A percentile compares a stretch with the other conserved stretches of the same genome.
Evolutionary conservation across 2,329 filamentous ascomycete species (phyloP).

Genomic region (Rutstroemia sp.): DNA sequence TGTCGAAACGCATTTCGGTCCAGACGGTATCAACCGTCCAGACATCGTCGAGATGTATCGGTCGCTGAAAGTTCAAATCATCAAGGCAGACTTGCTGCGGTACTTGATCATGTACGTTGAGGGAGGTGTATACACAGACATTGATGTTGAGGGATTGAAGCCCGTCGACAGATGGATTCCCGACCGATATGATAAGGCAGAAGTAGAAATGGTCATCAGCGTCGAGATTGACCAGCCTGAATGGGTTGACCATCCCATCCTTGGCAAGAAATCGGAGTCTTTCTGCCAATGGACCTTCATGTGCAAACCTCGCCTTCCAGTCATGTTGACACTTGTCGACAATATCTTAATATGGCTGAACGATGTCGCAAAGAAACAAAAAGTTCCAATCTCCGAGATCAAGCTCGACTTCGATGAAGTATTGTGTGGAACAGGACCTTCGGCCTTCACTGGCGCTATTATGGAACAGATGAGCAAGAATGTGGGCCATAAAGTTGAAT

Average conservation of each 20-base stretch:
- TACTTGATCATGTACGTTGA: conserved; percentile 62
- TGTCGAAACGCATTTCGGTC: conserved; percentile 60
- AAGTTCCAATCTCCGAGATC: conserved; percentile 51
- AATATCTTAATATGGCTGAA: conserved; percentile 61
- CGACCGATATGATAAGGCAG: conserved; percentile 50
- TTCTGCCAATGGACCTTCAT: conserved; percentile 75
- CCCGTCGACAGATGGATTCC: conserved; percentile 51
- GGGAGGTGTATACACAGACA: conserved; percentile 52
- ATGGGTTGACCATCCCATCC: conserved; percentile 54
- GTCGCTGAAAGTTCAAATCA: conserved; percentile 52
- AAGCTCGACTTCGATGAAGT: conserved; percentile 64
- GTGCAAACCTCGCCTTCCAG: conserved; percentile 57
- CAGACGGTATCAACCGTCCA: conserved; percentile 55
- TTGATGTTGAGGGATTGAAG: conserved; percentile 47
- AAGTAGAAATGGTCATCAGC: conserved; percentile 64
- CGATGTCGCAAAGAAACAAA: conserved; percentile 50
- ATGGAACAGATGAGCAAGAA: conserved; percentile 53
- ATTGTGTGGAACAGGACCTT: conserved; percentile 65
- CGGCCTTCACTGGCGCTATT: conserved; percentile 60
- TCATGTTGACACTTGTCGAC: conserved; percentile 62
- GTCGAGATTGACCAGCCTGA: conserved; percentile 65
- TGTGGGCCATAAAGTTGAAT: conserved; percentile 42
- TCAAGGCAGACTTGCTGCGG: conserved; percentile 56
- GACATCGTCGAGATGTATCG: conserved; percentile 57
- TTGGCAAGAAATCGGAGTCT: conserved; percentile 60